phyloP scores from a whole-genome alignment of 768 basidiomycete species.

The Chiua virens region DNA sequence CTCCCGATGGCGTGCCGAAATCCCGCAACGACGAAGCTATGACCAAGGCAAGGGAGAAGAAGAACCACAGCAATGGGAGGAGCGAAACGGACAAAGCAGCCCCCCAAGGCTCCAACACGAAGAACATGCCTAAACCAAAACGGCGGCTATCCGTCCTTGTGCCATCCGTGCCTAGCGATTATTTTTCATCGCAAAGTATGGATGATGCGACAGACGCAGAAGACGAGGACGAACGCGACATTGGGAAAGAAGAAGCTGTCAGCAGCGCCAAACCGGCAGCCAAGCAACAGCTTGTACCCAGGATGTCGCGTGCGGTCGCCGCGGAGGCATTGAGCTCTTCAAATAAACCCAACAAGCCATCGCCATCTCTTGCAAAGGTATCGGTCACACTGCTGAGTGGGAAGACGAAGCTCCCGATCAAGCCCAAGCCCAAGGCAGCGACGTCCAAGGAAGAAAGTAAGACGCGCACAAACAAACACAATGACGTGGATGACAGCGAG shows the following conservation, averaged over 20 bases:
- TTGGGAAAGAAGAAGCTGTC: no score
- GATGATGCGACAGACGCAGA: neutral
- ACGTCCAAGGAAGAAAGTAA: neutral
- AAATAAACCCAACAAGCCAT: no score
- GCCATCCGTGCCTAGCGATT: conserved; percentile 26
- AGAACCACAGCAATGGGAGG: neutral
- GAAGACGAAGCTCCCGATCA: no score
- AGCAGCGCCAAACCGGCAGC: no score
- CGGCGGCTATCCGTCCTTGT: conserved; percentile 30
- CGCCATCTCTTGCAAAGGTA: no score
- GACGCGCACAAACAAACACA: neutral
- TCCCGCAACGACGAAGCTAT: neutral
- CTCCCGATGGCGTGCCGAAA: neutral
- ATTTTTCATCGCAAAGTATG: conserved; percentile 20
- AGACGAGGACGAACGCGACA: neutral
- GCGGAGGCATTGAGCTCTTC: no score
- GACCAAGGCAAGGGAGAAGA: conserved; percentile 1
- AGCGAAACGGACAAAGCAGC: neutral
- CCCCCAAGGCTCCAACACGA: neutral
- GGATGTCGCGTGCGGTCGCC: no score
- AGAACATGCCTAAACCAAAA: conserved; percentile 11
- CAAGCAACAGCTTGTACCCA: no score
- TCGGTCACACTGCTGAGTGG: neutral
- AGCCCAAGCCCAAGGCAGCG: neutral
- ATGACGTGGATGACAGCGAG: conserved; percentile 1